Base-by-base conservation (phyloP, 2,329 filamentous ascomycete species). In the Fusarium fujikuroi region DNA sequence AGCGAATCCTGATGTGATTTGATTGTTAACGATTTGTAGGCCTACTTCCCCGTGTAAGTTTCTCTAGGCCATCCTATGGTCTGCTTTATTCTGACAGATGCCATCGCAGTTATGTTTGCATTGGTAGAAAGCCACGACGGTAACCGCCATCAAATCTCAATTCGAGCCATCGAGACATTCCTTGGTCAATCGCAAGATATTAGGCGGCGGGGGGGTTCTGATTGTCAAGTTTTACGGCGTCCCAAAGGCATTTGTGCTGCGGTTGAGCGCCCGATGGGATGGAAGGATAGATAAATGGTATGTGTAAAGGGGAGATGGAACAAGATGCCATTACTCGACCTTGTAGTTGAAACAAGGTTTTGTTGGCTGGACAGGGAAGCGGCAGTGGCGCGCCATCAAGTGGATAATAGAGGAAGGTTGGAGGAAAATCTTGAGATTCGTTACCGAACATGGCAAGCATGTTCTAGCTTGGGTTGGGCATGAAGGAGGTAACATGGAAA, bases 11-110 rank as follows among this genome's bases (percentile, higher is more conserved):
- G 42, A 75, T 50, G 34, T 46, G 19, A 25, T 52, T n/a, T 46
- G 7, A 10, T 44, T 28, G 18, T 47, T 30, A 39, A n/a, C 49
- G 44, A 23, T 30, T 42, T 21, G 23, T 74, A 89, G 89, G 86
- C 88, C 37, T 91, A 91, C 78, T 91, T 91, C 67, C 88, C 88
- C 47, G 77, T 91, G 86, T 91, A 81, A 85, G 88, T 85, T 19
- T 49, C 15, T 40, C 11, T 12, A 15, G 15, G 14, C 32, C 5
- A 37, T 39, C 49, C 5, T 16, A 37, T 46, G 19, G 18, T 12
- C 21, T n/a, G 10, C 30, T 21, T 30, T 36, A 40, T 60, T 43
- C 68, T 77, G 36, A 77, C 52, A 10, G 25, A 47, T 69, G 43
- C 23, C 43, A 66, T 49, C 49, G 59, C 65, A 90, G 89, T 71